Evolutionary conservation across 768 basidiomycete genomes (phyloP).

Genomic region (Pseudohyphozyma bogoriensis): DNA sequence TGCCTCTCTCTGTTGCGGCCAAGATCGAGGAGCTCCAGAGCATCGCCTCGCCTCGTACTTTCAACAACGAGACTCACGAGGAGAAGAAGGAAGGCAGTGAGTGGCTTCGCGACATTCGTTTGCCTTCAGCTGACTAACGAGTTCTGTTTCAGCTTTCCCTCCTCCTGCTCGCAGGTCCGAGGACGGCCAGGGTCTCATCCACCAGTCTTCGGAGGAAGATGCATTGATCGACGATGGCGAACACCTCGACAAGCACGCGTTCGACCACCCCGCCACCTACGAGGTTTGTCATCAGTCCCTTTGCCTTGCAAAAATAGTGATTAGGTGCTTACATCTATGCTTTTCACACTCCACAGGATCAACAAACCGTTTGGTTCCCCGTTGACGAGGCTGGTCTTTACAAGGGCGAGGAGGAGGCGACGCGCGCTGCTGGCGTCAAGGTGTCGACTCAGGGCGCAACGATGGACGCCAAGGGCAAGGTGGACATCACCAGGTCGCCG

Average conservation of each 20-base stretch:
- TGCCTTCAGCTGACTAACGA: not conserved
- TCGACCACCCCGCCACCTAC: slow-evolving; percentile 72
- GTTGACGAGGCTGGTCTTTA: slow-evolving; percentile 59
- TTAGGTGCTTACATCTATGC: not conserved
- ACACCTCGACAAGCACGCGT: slow-evolving; percentile 41
- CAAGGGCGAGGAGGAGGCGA: slow-evolving; percentile 51
- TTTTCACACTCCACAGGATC: too few species aligned
- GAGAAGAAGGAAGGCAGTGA: slow-evolving; percentile 25
- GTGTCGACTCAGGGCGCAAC: slow-evolving; percentile 27
- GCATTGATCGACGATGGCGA: not conserved
- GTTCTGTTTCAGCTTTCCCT: slow-evolving; percentile 10
- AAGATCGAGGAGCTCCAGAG: slow-evolving; percentile 45
- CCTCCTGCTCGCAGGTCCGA: slow-evolving; percentile 15
- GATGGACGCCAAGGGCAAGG: slow-evolving; percentile 55
- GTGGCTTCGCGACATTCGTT: not conserved
- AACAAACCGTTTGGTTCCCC: slow-evolving; percentile 77
- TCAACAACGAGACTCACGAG: not conserved
- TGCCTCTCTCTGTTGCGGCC: slow-evolving; percentile 71
- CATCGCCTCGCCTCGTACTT: not conserved
- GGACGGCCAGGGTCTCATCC: slow-evolving; percentile 22
- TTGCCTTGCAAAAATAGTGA: not conserved
- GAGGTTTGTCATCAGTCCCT: slow-evolving; percentile 25
- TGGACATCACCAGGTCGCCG: slow-evolving; percentile 43
- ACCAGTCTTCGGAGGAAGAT: not conserved
- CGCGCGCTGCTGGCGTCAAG: slow-evolving; percentile 38